Percentiles rank a stretch among this genome's conserved stretches.
phyloP scores from a whole-genome alignment of 305 asterid species.

The Fraxinus dipetala region DNA sequence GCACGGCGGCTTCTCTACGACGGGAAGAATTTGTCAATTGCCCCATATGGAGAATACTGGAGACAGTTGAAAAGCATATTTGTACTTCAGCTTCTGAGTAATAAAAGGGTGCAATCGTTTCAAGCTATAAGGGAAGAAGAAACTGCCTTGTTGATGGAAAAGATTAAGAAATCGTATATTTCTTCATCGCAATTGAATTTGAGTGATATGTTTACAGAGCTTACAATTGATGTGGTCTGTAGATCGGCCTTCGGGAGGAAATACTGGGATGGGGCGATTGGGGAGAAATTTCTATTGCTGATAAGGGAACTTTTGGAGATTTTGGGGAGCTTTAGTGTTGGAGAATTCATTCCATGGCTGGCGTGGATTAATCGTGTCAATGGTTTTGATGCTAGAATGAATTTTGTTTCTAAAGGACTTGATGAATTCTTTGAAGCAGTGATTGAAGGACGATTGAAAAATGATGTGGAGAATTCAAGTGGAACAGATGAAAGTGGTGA shows the following conservation, averaged over 20 bases:
- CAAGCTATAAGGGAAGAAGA: constrained; percentile 12
- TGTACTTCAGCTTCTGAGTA: constrained; percentile 19
- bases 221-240: not conserved
- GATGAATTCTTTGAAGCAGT: constrained; percentile 6
- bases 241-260: constrained; percentile 13
- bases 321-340: not conserved
- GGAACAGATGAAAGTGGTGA: not conserved
- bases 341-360: constrained; percentile 7
- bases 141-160: not conserved
- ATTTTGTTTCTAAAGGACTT: not conserved
- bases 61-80: constrained; percentile 10
- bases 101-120: constrained; percentile 11
- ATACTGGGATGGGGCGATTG: constrained; percentile 3
- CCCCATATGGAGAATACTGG: constrained; percentile 20
- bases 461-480: not conserved
- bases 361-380: constrained; percentile 1
- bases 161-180: not conserved
- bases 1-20: constrained; percentile 10
- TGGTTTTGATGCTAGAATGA: constrained; percentile 9
- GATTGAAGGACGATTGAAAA: not conserved
- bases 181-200: not conserved
- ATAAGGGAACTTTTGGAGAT: not conserved
- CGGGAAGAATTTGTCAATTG: not conserved
- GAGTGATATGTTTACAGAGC: constrained; percentile 6
- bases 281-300: constrained; percentile 9